Conservation (phyloP, 768 basidiomycete genomes). For the Mycena amicta region DNA sequence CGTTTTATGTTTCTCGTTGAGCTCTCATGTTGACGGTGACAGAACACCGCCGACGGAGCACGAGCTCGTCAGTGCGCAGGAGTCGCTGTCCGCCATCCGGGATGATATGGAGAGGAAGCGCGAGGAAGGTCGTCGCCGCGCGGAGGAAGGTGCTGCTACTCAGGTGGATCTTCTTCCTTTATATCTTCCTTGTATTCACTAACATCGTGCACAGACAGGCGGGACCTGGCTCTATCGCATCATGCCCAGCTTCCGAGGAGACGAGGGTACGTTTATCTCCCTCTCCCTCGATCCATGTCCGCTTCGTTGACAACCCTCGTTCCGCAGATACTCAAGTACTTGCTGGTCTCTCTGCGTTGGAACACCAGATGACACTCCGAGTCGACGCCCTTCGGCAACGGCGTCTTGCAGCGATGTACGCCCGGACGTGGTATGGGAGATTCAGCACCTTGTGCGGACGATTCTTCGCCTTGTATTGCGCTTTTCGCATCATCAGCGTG, state of each 20-base stretch:
- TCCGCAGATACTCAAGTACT: slow-evolving; percentile 61
- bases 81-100: slow-evolving; percentile 60
- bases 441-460: slow-evolving; percentile 48
- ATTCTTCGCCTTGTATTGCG: slow-evolving; percentile 69
- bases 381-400: slow-evolving; percentile 52
- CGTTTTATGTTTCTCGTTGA: not conserved
- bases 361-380: slow-evolving; percentile 66
- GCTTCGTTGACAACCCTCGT: not conserved
- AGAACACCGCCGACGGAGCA: slow-evolving; percentile 48
- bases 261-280: slow-evolving; percentile 35
- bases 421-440: slow-evolving; percentile 57
- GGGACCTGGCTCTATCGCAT: slow-evolving; percentile 53
- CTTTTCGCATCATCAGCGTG: slow-evolving; percentile 63
- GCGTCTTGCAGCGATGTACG: slow-evolving; percentile 52
- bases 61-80: slow-evolving; percentile 58
- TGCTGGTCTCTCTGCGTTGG: slow-evolving; percentile 64
- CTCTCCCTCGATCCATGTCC: not conserved
- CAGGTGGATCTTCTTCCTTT: no score
- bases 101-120: slow-evolving; percentile 52
- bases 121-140: slow-evolving; percentile 34
- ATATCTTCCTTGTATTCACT: no score
- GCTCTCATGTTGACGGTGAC: not conserved
- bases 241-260: slow-evolving; percentile 51
- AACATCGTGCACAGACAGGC: no score
- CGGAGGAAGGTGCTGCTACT: slow-evolving; percentile 16